Conservation (phyloP, 352 stramenopile genomes). For the Pythium plurisporium region DNA sequence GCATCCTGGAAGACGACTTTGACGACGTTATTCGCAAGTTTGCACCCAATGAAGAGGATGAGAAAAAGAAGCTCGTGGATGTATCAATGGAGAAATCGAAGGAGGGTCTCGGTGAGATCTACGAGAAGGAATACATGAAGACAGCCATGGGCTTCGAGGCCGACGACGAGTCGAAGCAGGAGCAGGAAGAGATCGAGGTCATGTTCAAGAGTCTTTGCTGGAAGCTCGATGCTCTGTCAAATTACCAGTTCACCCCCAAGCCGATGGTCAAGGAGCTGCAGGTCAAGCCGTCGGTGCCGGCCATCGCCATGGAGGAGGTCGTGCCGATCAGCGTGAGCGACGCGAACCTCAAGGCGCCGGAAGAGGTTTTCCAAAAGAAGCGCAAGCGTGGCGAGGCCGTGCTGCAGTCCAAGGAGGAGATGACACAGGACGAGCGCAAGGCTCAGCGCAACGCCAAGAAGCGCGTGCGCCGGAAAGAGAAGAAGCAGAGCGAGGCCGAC, state of each 20-base stretch:
- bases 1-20: constrained; percentile 93
- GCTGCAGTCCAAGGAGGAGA: constrained; percentile 81
- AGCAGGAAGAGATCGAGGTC: constrained; percentile 92
- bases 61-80: constrained; percentile 88
- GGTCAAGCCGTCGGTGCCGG: constrained; percentile 75
- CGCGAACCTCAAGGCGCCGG: constrained; percentile 75
- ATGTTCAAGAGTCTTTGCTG: constrained; percentile 94
- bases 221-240: constrained; percentile 93
- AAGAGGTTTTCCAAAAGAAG: constrained; percentile 87
- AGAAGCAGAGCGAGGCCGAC: constrained; percentile 86
- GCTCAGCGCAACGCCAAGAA: constrained; percentile 89
- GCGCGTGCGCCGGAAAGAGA: constrained; percentile 86
- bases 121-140: constrained; percentile 96
- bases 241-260: constrained; percentile 95
- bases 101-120: constrained; percentile 91
- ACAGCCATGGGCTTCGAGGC: constrained; percentile 91
- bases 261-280: constrained; percentile 90
- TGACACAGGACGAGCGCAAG: constrained; percentile 86
- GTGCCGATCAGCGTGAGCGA: constrained; percentile 82
- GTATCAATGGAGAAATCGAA: constrained; percentile 92
- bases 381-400: constrained; percentile 79
- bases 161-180: constrained; percentile 89
- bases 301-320: constrained; percentile 83
- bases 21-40: constrained; percentile 93
- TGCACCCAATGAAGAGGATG: constrained; percentile 61